These are phyloP conservation scores for Quercus phellos DNA, from an alignment of 331 rosid genomes.

Conservation along the genomic window DNA sequence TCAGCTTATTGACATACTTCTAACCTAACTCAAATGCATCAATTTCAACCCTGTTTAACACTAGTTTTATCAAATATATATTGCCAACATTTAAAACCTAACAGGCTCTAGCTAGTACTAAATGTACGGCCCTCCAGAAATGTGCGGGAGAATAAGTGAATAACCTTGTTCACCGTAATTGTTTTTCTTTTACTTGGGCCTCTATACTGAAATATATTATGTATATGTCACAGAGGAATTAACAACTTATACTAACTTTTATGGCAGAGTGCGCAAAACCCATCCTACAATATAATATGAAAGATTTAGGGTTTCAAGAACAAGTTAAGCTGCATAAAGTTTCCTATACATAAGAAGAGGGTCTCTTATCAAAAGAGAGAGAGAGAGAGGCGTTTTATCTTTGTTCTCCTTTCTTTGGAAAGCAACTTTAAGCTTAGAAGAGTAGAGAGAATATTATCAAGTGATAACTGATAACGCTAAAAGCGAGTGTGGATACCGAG, in stretches of 20 bases:
- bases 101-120: neutral
- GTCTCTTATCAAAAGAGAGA: neutral
- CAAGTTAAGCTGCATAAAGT: neutral
- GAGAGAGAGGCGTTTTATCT: neutral
- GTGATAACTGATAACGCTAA: neutral
- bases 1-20: too few relatives aligned
- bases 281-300: neutral
- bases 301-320: neutral
- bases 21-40: too few relatives aligned
- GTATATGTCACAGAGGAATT: neutral
- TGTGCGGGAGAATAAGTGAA: too few relatives aligned
- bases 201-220: neutral
- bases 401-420: neutral
- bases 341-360: neutral
- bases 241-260: neutral
- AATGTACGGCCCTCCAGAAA: slow-evolving; percentile 1
- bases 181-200: neutral
- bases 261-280: neutral
- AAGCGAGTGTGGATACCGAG: neutral
- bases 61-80: too few relatives aligned
- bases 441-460: neutral
- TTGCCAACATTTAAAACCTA: too few relatives aligned
- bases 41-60: too few relatives aligned
- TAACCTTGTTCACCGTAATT: neutral
- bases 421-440: neutral